Percentiles rank a stretch among this genome's conserved stretches.
Conservation (phyloP, 2,329 filamentous ascomycete species). For the Talaromyces amestolkiae region DNA sequence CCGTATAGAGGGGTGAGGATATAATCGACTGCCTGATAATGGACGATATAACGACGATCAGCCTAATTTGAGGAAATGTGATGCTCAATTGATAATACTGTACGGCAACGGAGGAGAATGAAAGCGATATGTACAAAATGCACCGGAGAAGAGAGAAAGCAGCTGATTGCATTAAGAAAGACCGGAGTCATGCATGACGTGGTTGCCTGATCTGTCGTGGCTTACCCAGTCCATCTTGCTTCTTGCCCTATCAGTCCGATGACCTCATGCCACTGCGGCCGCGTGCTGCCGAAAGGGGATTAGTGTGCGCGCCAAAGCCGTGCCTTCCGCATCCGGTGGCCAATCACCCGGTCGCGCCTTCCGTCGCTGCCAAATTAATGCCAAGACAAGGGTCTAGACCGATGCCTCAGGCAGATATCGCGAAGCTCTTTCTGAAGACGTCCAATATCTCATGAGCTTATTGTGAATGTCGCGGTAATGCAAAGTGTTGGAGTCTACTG, state of each 20-base stretch:
- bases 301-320: background rate
- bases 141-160: background rate
- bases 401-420: constrained; percentile 11
- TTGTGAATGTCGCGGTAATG: background rate
- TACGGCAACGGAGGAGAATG: background rate
- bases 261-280: constrained; percentile 13
- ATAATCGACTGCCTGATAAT: constrained; percentile 60
- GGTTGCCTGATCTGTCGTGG: constrained; percentile 35
- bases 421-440: constrained; percentile 1
- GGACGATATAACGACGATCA: background rate
- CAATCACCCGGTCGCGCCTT: background rate
- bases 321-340: constrained; percentile 14
- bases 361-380: constrained; percentile 10
- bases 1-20: constrained; percentile 68
- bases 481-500: background rate
- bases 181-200: constrained; percentile 14
- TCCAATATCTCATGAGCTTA: background rate
- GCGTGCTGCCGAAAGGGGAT: background rate
- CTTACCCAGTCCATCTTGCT: constrained; percentile 42
- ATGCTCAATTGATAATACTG: background rate
- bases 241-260: background rate
- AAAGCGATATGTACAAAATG: background rate
- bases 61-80: background rate
- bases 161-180: constrained; percentile 18
- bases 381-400: constrained; percentile 17